phyloP scores from a whole-genome alignment of 106 monocot genomes.

The Amphibolis antarctica region DNA sequence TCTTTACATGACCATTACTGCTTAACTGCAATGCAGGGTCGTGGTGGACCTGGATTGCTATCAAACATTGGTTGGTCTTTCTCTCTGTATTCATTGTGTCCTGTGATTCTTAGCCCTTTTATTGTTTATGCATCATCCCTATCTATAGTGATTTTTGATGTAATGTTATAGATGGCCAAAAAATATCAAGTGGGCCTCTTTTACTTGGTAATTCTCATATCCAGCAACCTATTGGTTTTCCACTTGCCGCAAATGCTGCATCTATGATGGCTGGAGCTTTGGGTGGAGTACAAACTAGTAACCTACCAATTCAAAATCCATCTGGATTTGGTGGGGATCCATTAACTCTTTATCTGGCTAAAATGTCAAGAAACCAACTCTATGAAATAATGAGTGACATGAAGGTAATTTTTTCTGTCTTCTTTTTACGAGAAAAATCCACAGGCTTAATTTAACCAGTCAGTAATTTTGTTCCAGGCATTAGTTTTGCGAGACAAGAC shows the following conservation, averaged over 20 bases:
- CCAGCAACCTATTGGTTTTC: conserved; percentile 62
- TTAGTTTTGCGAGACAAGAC: conserved; percentile 46
- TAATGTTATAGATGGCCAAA: conserved; percentile 31
- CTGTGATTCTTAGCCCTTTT: not conserved
- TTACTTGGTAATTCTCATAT: conserved; percentile 33
- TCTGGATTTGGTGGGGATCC: conserved; percentile 51
- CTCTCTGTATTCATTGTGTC: not conserved
- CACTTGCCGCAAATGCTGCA: conserved; percentile 44
- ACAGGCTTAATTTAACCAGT: not conserved
- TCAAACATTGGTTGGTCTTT: conserved; percentile 34
- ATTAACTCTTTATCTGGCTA: conserved; percentile 57
- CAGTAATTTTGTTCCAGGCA: conserved; percentile 28
- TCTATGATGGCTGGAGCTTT: conserved; percentile 55
- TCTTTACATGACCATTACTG: not conserved
- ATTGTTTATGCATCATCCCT: too few species aligned
- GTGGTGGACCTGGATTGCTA: conserved; percentile 77
- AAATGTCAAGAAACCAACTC: conserved; percentile 69
- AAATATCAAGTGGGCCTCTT: conserved; percentile 21
- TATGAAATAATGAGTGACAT: conserved; percentile 55
- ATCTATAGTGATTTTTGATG: not conserved
- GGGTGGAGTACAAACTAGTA: conserved; percentile 45
- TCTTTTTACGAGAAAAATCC: not conserved
- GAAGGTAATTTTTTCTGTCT: conserved; percentile 35
- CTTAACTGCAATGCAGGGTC: conserved; percentile 47
- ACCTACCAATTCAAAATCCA: conserved; percentile 22